These are phyloP conservation scores for Vigna unguiculata DNA, from an alignment of 306 rosid genomes.

Conservation along the genomic window DNA sequence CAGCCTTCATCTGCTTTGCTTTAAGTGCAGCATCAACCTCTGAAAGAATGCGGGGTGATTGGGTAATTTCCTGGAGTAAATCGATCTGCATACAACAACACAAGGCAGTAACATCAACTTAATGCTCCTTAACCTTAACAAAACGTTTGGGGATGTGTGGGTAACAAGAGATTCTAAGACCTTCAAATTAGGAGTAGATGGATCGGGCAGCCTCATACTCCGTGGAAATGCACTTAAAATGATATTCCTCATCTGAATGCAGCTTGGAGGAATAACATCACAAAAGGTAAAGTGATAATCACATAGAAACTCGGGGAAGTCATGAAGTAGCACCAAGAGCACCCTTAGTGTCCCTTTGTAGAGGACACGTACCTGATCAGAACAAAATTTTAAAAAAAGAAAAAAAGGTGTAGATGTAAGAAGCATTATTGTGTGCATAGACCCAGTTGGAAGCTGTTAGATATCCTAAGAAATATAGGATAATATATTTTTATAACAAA, in stretches of 20 bases:
- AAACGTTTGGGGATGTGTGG: neutral
- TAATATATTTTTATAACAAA: too few species aligned
- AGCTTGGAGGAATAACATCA: slow-evolving; percentile 96
- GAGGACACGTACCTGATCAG: slow-evolving; percentile 76
- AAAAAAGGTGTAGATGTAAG: slow-evolving; percentile 7
- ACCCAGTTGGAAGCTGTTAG: neutral
- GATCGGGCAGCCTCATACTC: slow-evolving; percentile 98
- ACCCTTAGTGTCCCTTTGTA: slow-evolving; percentile 97
- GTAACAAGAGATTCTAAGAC: slow-evolving; percentile 45
- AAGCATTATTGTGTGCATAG: neutral
- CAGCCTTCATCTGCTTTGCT: slow-evolving; percentile 88
- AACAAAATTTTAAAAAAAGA: neutral
- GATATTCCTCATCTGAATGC: slow-evolving; percentile 97
- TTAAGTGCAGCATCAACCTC: slow-evolving; percentile 93
- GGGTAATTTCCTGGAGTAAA: slow-evolving; percentile 88
- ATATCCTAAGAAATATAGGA: too few species aligned
- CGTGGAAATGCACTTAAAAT: slow-evolving; percentile 98
- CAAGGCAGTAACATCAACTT: slow-evolving; percentile 27
- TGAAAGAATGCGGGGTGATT: slow-evolving; percentile 86
- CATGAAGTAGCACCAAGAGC: slow-evolving; percentile 94
- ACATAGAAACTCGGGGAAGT: slow-evolving; percentile 95
- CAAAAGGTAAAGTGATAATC: slow-evolving; percentile 97
- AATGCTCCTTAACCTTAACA: neutral
- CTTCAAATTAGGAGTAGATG: slow-evolving; percentile 93
- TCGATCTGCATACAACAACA: slow-evolving; percentile 72